These are phyloP conservation scores for Simplicillium aogashimaense DNA, from an alignment of 2,329 filamentous ascomycete genomes.

Conservation along the genomic window DNA sequence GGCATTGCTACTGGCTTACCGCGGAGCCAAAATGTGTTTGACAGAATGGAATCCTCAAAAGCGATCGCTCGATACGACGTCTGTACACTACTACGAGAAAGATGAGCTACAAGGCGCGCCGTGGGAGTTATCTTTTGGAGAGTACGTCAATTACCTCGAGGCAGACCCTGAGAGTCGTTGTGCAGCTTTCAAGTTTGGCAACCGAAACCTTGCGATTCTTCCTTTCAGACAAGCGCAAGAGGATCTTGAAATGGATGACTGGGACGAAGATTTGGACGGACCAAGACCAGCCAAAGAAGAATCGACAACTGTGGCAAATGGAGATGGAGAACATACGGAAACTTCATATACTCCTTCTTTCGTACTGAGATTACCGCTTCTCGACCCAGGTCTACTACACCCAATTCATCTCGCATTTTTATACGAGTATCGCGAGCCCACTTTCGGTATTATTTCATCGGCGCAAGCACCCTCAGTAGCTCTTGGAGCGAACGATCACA, in stretches of 20 bases:
- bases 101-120: slow-evolving; percentile 77
- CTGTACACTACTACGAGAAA: slow-evolving; percentile 96
- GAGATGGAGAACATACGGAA: slow-evolving; percentile 29
- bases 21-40: slow-evolving; percentile 86
- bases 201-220: slow-evolving; percentile 81
- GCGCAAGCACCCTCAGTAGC: slow-evolving; percentile 63
- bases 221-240: slow-evolving; percentile 82
- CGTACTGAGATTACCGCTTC: slow-evolving; percentile 77
- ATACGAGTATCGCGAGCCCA: slow-evolving; percentile 94
- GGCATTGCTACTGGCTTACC: slow-evolving; percentile 71
- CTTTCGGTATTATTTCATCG: slow-evolving; percentile 87
- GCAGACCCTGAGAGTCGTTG: slow-evolving; percentile 90
- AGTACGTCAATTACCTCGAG: slow-evolving; percentile 71
- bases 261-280: slow-evolving; percentile 73
- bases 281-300: slow-evolving; percentile 44
- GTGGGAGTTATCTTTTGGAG: slow-evolving; percentile 66
- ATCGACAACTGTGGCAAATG: slow-evolving; percentile 19
- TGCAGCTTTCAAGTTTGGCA: slow-evolving; percentile 86
- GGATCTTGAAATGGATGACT: slow-evolving; percentile 85
- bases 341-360: slow-evolving; percentile 84
- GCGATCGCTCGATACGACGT: slow-evolving; percentile 73
- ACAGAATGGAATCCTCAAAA: slow-evolving; percentile 86
- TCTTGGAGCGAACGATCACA: slow-evolving; percentile 73
- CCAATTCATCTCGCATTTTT: slow-evolving; percentile 88
- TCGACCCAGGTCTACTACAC: slow-evolving; percentile 80